Evolutionary conservation across 129 eudicot genomes (phyloP).

Genomic region (Sambucus nigra): DNA sequence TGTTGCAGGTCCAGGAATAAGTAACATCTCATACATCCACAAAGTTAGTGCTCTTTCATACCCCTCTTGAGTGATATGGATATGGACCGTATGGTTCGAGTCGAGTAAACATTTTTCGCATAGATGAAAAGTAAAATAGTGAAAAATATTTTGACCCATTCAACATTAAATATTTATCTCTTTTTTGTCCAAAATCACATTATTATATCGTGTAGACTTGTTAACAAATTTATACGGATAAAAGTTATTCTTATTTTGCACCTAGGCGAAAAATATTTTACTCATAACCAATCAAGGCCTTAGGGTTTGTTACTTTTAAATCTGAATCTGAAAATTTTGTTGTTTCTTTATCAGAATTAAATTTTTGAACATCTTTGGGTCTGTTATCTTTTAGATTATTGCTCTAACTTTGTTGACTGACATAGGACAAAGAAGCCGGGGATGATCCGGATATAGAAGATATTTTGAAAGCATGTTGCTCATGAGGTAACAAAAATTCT

Average conservation of each 20-base stretch:
- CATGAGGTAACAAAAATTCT: slow-evolving; percentile 15
- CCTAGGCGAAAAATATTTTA: background rate
- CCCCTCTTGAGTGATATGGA: no score
- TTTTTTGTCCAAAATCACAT: background rate
- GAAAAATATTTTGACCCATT: no score
- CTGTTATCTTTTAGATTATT: background rate
- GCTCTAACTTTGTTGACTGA: background rate
- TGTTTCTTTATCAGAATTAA: background rate
- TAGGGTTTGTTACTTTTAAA: no score
- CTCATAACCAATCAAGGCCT: background rate
- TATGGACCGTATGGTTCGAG: no score
- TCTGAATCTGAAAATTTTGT: background rate
- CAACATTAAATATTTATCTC: no score
- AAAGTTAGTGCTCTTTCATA: slow-evolving; percentile 29
- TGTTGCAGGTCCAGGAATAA: slow-evolving; percentile 97
- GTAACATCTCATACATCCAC: slow-evolving; percentile 82
- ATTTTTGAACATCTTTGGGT: no score
- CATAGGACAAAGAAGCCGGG: slow-evolving; percentile 92
- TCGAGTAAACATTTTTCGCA: no score
- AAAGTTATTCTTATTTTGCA: background rate
- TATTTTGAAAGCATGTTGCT: slow-evolving; percentile 65
- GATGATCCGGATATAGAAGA: slow-evolving; percentile 89
- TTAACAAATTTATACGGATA: background rate
- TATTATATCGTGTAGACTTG: background rate
- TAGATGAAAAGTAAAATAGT: no score